These are phyloP conservation scores for Phytophthora parvispora DNA, from an alignment of 352 stramenopile species.

Conservation along the genomic window DNA sequence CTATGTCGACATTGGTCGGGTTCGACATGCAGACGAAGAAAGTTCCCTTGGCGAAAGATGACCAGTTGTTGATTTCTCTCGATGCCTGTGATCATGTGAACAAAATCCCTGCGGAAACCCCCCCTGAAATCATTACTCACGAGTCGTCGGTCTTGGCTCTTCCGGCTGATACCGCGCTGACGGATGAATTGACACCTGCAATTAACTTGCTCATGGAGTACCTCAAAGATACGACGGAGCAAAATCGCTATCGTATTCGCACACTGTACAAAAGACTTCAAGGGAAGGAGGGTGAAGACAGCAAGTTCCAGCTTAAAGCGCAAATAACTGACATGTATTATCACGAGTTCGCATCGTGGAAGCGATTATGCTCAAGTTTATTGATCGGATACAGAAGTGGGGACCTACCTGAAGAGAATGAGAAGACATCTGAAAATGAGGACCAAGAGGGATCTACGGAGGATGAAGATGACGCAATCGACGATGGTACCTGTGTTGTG, in stretches of 20 bases:
- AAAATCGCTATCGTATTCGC: constrained; percentile 74
- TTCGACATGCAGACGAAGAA: constrained; percentile 57
- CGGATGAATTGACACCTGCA: constrained; percentile 80
- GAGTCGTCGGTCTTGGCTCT: not conserved
- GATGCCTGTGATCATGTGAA: constrained; percentile 40
- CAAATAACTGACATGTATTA: constrained; percentile 78
- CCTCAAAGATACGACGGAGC: constrained; percentile 76
- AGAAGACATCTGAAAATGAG: constrained; percentile 20
- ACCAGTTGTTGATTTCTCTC: constrained; percentile 70
- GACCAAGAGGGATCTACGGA: constrained; percentile 31
- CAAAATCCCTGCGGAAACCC: not conserved
- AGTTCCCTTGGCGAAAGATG: constrained; percentile 36
- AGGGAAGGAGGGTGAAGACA: constrained; percentile 38
- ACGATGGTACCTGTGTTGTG: constrained; percentile 91
- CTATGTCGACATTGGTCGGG: constrained; percentile 55
- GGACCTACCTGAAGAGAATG: constrained; percentile 6
- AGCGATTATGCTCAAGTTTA: constrained; percentile 76
- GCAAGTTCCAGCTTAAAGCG: constrained; percentile 25
- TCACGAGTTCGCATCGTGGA: constrained; percentile 82
- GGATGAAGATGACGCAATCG: constrained; percentile 64
- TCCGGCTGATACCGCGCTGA: constrained; percentile 3
- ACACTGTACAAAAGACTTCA: constrained; percentile 62
- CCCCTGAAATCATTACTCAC: not conserved
- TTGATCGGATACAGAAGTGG: constrained; percentile 60
- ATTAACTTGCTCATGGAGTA: constrained; percentile 85